Base-by-base conservation (phyloP, 768 basidiomycete genomes). In the Auricularia cornea region DNA sequence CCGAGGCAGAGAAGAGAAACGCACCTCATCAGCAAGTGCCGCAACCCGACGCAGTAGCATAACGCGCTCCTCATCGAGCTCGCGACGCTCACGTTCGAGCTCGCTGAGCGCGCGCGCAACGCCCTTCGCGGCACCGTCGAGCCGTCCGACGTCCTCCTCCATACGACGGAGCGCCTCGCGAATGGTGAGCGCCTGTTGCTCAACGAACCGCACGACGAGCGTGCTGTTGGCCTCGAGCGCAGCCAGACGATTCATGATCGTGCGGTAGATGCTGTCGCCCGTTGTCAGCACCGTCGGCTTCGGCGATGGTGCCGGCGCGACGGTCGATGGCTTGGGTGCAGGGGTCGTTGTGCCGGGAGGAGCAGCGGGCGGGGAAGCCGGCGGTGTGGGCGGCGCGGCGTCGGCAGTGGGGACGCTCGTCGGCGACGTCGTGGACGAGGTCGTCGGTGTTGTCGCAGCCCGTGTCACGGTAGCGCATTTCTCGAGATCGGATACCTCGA, bases 241-340 rank as follows among this genome's bases (percentile, higher is more conserved):
- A 2, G 84, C 83, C 12, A 99, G 81, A 6, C 94, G 87, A 68
- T 97, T 96, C 86, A 95, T 95, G 68, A 98, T 99, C 14, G 89
- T 92, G 8, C 94, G 88, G 69, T 97, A 98, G 67, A 99, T 94
- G 2, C 93, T 95, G 72, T 99, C 97, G 28, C 91, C 92, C 14
- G 83, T 80, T 0, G 74, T 59, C 48, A 59, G 30, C 29, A 59
- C 26, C 3, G 64, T 60, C 16, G 69, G 32, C 38, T 62, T 52
- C 20, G 62, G 59, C 8, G 63, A 31, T 32, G 62, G 59, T 6
- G 64, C 32, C 16, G 63, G 52, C 14, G 62, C 44, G 28, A 38
- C 35, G 44, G 59, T 5, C 26, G 66, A 29, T 5, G 63, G 26
- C n/a, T 3, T 67, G 1, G 69, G 63, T 28, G 70, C 61, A 5